Evolutionary conservation across 1,284 basidiomycete species (phyloP).

Genomic region (Ceratobasidium sp.): DNA sequence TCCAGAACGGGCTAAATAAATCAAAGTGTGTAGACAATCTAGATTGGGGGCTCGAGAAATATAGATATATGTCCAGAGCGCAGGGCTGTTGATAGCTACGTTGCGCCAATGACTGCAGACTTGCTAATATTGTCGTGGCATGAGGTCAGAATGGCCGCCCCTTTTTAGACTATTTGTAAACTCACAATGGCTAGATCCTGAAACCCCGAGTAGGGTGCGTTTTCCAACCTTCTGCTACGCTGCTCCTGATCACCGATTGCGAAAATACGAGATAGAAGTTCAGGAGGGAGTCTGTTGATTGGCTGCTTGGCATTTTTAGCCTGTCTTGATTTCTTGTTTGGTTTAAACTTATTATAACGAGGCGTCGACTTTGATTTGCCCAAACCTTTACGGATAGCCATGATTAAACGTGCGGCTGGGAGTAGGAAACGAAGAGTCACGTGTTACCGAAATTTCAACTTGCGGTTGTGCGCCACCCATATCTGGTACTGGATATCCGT

Average conservation of each 20-base stretch:
- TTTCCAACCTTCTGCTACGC: neutral
- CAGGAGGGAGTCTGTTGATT: slow-evolving; percentile 23
- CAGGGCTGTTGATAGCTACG: slow-evolving; percentile 13
- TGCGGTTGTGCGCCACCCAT: no score
- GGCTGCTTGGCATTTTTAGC: neutral
- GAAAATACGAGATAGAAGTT: slow-evolving; percentile 14
- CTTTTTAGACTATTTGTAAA: neutral
- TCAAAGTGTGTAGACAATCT: neutral
- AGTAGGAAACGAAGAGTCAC: no score
- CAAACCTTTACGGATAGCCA: no score
- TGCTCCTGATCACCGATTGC: slow-evolving; percentile 6
- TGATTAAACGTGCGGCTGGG: no score
- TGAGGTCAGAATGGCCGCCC: neutral
- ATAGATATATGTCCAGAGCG: slow-evolving; percentile 33
- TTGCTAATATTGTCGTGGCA: neutral
- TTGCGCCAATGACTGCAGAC: slow-evolving; percentile 25
- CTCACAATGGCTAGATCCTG: slow-evolving; percentile 10
- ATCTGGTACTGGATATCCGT: no score
- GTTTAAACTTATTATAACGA: no score
- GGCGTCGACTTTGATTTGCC: no score
- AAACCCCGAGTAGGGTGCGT: neutral
- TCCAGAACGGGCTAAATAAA: slow-evolving; percentile 1
- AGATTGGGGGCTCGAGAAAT: neutral
- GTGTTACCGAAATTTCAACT: no score
- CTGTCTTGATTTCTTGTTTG: no score